phyloP scores from a whole-genome alignment of 2,329 filamentous ascomycete genomes.

The Pseudogymnoascus sp. region DNA sequence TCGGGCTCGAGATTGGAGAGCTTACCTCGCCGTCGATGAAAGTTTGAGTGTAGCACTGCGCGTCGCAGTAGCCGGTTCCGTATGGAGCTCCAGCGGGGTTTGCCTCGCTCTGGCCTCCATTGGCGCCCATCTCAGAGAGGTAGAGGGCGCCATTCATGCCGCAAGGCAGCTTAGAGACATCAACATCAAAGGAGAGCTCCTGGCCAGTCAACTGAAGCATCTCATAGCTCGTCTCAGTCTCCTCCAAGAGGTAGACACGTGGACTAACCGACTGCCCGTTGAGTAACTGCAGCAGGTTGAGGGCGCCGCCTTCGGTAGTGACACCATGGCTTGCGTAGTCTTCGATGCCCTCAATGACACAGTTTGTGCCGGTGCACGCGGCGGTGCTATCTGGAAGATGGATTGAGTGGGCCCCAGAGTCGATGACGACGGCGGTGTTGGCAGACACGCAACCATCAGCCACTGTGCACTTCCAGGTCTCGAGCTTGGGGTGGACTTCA shows the following conservation, averaged over 20 bases:
- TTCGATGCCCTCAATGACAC: constrained; percentile 41
- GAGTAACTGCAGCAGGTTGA: constrained; percentile 28
- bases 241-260: constrained; percentile 37
- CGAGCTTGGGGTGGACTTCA: constrained; percentile 43
- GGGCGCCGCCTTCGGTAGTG: constrained; percentile 28
- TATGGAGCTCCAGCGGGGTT: constrained; percentile 38
- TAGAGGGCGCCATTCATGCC: constrained; percentile 41
- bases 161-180: constrained; percentile 34
- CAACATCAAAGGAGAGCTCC: constrained; percentile 36
- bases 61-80: constrained; percentile 40
- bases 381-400: constrained; percentile 35
- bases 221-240: constrained; percentile 34
- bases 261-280: constrained; percentile 27
- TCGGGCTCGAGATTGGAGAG: background rate
- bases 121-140: constrained; percentile 34
- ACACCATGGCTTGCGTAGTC: constrained; percentile 40
- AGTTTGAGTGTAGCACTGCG: constrained; percentile 26
- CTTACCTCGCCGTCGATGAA: constrained; percentile 6
- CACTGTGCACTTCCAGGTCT: constrained; percentile 44
- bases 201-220: constrained; percentile 35
- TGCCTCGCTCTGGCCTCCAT: constrained; percentile 25
- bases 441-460: constrained; percentile 38
- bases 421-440: constrained; percentile 42
- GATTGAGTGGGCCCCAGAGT: constrained; percentile 38
- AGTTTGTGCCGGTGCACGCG: constrained; percentile 44